These are phyloP conservation scores for Hypericum androsaemum DNA, from an alignment of 345 rosid genomes.

Conservation along the genomic window DNA sequence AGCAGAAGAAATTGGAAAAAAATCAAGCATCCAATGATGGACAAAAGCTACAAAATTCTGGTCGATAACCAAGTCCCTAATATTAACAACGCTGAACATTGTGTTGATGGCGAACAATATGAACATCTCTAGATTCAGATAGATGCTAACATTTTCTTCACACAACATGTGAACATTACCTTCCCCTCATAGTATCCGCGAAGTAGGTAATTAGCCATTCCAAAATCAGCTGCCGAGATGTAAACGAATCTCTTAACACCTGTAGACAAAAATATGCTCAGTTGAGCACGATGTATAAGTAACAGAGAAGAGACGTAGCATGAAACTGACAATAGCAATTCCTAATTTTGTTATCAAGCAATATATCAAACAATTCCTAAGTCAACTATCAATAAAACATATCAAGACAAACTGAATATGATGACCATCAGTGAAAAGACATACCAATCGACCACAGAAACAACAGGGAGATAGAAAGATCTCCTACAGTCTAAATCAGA, in stretches of 20 bases:
- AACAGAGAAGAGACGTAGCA: background rate
- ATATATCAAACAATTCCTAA: too few species aligned
- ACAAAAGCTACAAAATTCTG: too few species aligned
- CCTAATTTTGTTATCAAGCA: background rate
- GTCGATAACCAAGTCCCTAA: too few species aligned
- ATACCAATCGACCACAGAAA: too few species aligned
- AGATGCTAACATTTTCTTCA: background rate
- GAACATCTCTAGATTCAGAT: background rate
- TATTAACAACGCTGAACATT: background rate
- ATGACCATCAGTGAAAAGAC: too few species aligned
- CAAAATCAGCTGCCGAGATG: constrained; percentile 92
- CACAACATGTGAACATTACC: constrained; percentile 29
- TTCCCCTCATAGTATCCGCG: constrained; percentile 89
- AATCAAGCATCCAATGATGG: too few species aligned
- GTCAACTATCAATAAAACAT: too few species aligned
- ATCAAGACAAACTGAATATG: too few species aligned
- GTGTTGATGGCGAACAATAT: background rate
- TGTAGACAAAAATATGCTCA: constrained; percentile 13
- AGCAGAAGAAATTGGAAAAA: too few species aligned
- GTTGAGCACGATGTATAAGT: background rate
- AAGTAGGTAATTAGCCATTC: constrained; percentile 63
- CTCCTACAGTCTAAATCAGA: background rate
- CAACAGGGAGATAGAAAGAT: too few species aligned
- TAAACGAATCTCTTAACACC: constrained; percentile 84
- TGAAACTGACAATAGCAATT: background rate